Base-by-base conservation (phyloP, 805 yeast genomes). In the Myxozyma kluyveri region DNA sequence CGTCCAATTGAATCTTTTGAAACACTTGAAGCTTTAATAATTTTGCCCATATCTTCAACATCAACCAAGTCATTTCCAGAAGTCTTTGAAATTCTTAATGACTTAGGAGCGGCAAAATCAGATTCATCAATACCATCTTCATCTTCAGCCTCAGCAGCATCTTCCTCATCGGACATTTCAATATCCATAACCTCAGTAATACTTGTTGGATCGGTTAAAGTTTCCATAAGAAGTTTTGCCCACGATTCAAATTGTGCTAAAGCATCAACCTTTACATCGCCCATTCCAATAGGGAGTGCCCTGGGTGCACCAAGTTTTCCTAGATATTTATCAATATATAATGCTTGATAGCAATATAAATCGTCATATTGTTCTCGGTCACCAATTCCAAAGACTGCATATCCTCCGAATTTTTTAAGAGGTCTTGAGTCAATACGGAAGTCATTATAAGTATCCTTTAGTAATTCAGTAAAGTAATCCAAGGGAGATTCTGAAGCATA, bases 401-500 rank as follows among this genome's bases (percentile, higher is more conserved):
- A 90, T 0, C 96, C 97, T 3, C 82, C 74, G 18, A 90, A 67
- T 36, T 75, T 69, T 27, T 78, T 72, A 61, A 89, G 71, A 2
- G 96, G 96, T 59, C 80, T 82, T 56, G 86, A 86, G 64, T 88
- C 96, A 31, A 89, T 79, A 60, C 96, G 76, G 71, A 88, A 88
- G 67, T 89, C 97, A 56, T 84, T 83, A 55, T 80, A 80, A 1
- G 95, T 88, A 49, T 89, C 96, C 57, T 80, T 76, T 59, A 89
- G 72, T 40, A 86, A 82, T 62, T 87, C 95, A 50, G 89, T 71
- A 67, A 88, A 88, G 65, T 81, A 90, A 67, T 89, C 97, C 29
- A 90, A 75, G 12, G 97, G 96, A 1, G 95, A 86, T 67, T 89
- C 97, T 0, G 90, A 86, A 59, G 88, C 96, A 65, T 89, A 89